Conservation (phyloP, 2,329 filamentous ascomycete genomes). For the Cyphellophora attinorum region DNA sequence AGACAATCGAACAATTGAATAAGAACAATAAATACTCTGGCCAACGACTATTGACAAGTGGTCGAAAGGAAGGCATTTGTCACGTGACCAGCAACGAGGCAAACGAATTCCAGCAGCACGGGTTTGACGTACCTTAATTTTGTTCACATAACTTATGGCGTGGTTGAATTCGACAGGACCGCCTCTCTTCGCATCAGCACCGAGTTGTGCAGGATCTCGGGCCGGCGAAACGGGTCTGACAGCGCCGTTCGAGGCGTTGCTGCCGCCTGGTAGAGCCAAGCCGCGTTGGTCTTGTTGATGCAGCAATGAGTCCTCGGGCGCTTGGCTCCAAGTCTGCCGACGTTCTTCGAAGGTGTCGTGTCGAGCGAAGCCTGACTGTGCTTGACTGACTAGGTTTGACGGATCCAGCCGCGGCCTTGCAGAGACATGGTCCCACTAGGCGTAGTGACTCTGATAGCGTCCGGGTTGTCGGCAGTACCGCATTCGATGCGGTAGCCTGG, state of each 20-base stretch:
- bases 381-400: slow-evolving; percentile 18
- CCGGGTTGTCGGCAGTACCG: slow-evolving; percentile 84
- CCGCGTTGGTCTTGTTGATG: slow-evolving; percentile 16
- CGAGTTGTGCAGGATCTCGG: slow-evolving; percentile 20
- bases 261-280: slow-evolving; percentile 46
- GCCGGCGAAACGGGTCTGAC: slow-evolving; percentile 34
- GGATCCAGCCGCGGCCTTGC: slow-evolving; percentile 31
- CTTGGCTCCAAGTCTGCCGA: slow-evolving; percentile 16
- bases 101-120: slow-evolving; percentile 1
- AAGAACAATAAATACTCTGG: too few species aligned
- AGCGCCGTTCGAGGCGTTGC: slow-evolving; percentile 45
- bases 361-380: slow-evolving; percentile 5
- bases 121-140: slow-evolving; percentile 71
- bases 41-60: too few species aligned
- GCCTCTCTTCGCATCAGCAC: slow-evolving; percentile 64
- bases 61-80: too few species aligned
- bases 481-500: slow-evolving; percentile 96
- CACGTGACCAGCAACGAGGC: background rate
- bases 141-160: slow-evolving; percentile 98
- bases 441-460: slow-evolving; percentile 92
- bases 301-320: slow-evolving; percentile 11
- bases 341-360: slow-evolving; percentile 14
- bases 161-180: slow-evolving; percentile 98
- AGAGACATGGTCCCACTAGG: slow-evolving; percentile 97
- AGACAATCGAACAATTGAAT: too few species aligned